Evolutionary conservation across 1,284 basidiomycete genomes (phyloP), one percentile per base, ranked within the genome.

Genomic region (Trichosporon coremiiforme): DNA sequence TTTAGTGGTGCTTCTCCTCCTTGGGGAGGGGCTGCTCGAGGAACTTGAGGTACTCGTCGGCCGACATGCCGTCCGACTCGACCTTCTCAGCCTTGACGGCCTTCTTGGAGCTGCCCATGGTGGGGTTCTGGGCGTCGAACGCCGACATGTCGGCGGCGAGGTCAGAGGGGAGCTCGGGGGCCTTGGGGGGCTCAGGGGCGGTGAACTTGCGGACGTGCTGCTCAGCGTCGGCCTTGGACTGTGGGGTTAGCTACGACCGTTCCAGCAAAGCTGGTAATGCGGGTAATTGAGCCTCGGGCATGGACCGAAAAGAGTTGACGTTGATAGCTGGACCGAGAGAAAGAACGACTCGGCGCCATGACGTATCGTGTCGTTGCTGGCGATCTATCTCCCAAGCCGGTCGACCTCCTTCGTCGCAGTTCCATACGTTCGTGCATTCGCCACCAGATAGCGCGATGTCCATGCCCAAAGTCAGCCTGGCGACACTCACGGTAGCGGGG

Each of bases 171-270:
- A 94, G 86, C 13, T 87, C 80, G 9, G 93, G 93, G 1, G 88
- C 83, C 70, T 88, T 85, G 67, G 93, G 93, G 25, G 87, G 80
- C 22, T 89, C 83, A 6, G 93, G 93, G 20, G 88, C 81, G 36
- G 87, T 80, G 87, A 90, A 94, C 63, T 86, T 76, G 84, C 93
- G 93, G 72, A 95, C 93, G 70, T 82, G 85, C 70, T 91, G 90
- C 75, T 92, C 88, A 83, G 94, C 91, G 66, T 92, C 92, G 83
- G 94, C 91, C 83, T 91, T 90, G 73, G 89, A 87, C 92, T 94
- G 65, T 20, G 15, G 22, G 6, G 68, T 70, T 62, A 69, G 66
- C n/a, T 33, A n/a, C n/a, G n/a, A n/a, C n/a, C n/a, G n/a, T n/a
- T n/a, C n/a, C n/a, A n/a, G n/a, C n/a, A n/a, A n/a, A 53, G 47